Percentiles rank a stretch among this genome's conserved stretches.
Conservation (phyloP, 768 basidiomycete species). For the Mycena latifolia region DNA sequence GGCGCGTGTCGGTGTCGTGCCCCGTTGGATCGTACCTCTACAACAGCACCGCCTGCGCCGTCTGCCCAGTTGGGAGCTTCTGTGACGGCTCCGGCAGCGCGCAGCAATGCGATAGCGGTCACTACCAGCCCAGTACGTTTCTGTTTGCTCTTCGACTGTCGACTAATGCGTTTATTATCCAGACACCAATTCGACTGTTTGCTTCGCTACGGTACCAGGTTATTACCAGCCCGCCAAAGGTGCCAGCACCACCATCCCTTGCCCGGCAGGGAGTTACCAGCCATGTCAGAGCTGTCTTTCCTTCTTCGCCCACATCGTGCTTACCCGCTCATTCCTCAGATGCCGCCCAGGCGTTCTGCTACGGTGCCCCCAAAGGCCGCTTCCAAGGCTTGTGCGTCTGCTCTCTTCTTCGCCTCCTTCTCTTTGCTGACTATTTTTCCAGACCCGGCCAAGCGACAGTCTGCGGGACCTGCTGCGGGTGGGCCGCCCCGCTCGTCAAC, state of each 20-base stretch:
- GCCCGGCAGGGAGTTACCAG: not conserved
- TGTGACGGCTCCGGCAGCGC: not conserved
- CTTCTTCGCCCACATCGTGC: not conserved
- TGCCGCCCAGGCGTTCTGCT: conserved; percentile 2
- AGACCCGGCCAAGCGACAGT: not conserved
- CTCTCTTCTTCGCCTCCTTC: not conserved
- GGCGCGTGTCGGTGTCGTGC: not conserved
- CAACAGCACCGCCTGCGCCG: not conserved
- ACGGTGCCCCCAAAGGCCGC: conserved; percentile 12
- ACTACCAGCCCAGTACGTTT: conserved; percentile 13
- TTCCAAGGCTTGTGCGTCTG: not conserved
- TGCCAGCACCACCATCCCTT: not conserved
- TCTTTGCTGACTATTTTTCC: not conserved
- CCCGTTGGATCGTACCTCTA: not conserved
- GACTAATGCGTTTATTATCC: not conserved
- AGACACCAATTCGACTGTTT: not conserved
- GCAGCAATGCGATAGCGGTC: not conserved
- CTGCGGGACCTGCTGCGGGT: conserved; percentile 9
- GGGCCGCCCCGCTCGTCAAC: not conserved
- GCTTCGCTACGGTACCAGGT: not conserved
- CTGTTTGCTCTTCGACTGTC: not conserved
- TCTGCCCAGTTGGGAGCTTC: not conserved
- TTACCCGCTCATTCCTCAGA: not conserved
- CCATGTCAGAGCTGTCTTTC: not conserved
- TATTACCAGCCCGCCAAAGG: not conserved